phyloP scores from a whole-genome alignment of 148 eudicot species.

The Vaccinium macrocarpon region DNA sequence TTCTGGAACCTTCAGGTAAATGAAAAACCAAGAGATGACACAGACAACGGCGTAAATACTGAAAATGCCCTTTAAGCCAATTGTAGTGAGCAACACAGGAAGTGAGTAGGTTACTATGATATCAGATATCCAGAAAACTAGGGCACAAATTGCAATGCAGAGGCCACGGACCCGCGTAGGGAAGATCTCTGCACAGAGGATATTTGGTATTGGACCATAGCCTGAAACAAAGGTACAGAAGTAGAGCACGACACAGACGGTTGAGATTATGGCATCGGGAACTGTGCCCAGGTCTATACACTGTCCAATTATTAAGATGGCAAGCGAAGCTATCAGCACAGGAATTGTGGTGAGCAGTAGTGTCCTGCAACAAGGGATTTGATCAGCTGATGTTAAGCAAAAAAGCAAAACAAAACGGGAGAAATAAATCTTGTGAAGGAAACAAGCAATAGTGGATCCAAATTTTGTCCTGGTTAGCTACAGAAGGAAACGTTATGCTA shows the following conservation, averaged over 20 bases:
- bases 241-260: conserved; percentile 67
- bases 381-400: not conserved
- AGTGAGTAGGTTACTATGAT: conserved; percentile 77
- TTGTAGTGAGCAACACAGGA: conserved; percentile 65
- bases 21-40: conserved; percentile 63
- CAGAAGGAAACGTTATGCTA: not conserved
- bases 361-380: conserved; percentile 44
- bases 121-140: conserved; percentile 68
- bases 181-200: conserved; percentile 86
- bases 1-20: conserved; percentile 81
- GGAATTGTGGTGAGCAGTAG: conserved; percentile 75
- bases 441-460: not conserved
- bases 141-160: conserved; percentile 84
- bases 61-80: conserved; percentile 70
- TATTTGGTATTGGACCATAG: conserved; percentile 90
- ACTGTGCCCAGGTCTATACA: conserved; percentile 42
- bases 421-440: not conserved
- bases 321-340: conserved; percentile 50
- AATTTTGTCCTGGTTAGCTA: not conserved
- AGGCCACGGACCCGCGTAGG: conserved; percentile 95
- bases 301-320: conserved; percentile 47
- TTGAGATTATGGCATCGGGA: conserved; percentile 62
- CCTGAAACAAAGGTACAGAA: conserved; percentile 82
- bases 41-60: conserved; percentile 67
- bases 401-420: not conserved